Percentiles rank a stretch among this genome's conserved stretches.
phyloP scores from a whole-genome alignment of 352 stramenopile genomes.

The Globisporangium splendens region DNA sequence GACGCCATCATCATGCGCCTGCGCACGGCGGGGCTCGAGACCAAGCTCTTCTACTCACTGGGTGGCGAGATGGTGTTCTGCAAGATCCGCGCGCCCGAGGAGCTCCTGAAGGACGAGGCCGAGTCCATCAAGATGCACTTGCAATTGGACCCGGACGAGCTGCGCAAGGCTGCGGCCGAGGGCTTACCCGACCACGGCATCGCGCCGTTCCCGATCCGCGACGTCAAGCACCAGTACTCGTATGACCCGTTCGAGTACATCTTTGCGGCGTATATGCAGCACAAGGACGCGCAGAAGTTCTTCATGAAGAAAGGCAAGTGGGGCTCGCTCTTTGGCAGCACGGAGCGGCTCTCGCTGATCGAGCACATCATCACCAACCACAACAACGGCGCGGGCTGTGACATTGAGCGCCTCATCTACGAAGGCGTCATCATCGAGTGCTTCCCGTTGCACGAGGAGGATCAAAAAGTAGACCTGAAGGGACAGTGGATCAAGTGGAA shows the following conservation, averaged over 20 bases:
- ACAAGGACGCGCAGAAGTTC: conserved; percentile 59
- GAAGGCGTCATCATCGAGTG: conserved; percentile 73
- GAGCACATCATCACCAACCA: conserved; percentile 84
- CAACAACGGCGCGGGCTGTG: conserved; percentile 51
- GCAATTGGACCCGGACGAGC: conserved; percentile 59
- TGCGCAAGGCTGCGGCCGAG: conserved; percentile 59
- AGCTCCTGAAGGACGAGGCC: conserved; percentile 67
- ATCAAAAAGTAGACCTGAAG: conserved; percentile 57
- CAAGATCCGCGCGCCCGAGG: conserved; percentile 74
- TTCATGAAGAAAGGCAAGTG: conserved; percentile 58
- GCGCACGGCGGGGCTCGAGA: conserved; percentile 52
- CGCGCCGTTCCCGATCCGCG: conserved; percentile 74
- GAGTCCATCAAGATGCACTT: conserved; percentile 74
- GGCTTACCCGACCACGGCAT: conserved; percentile 71
- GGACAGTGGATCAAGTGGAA: conserved; percentile 70
- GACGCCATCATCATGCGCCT: conserved; percentile 79
- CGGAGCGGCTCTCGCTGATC: conserved; percentile 74
- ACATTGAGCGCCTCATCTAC: conserved; percentile 75
- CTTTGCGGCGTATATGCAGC: conserved; percentile 77
- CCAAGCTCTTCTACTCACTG: conserved; percentile 73
- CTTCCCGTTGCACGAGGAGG: conserved; percentile 74
- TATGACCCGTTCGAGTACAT: conserved; percentile 85
- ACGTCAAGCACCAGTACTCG: conserved; percentile 73
- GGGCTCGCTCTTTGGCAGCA: conserved; percentile 70
- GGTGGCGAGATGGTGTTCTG: conserved; percentile 72